Evolutionary conservation across 257 asterid species (phyloP).

Genomic region (Fraxinus excelsior): DNA sequence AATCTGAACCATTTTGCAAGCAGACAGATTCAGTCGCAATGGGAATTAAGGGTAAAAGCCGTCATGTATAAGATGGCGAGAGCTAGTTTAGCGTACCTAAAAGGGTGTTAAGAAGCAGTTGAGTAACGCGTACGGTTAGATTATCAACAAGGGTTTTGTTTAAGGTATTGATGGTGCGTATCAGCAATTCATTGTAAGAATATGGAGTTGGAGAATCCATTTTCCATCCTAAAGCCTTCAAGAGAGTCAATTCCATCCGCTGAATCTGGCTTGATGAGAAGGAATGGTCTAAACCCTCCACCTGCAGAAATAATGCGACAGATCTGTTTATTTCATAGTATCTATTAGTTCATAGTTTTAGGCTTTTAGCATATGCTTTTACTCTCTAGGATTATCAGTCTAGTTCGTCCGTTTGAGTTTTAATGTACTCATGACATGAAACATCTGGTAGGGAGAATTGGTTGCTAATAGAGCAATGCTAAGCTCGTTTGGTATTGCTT

Average conservation of each 20-base stretch:
- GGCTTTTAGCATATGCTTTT: too few species aligned
- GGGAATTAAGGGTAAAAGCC: not conserved
- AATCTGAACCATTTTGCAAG: constrained; percentile 38
- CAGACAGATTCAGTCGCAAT: not conserved
- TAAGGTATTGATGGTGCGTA: constrained; percentile 18
- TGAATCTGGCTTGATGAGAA: constrained; percentile 43
- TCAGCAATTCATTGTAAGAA: constrained; percentile 48
- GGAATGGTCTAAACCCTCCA: constrained; percentile 43
- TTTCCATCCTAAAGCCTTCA: constrained; percentile 60
- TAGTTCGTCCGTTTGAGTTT: not conserved
- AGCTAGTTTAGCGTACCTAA: constrained; percentile 43
- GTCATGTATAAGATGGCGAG: not conserved
- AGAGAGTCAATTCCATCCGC: constrained; percentile 60
- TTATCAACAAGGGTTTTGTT: constrained; percentile 33
- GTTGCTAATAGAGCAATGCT: too few species aligned
- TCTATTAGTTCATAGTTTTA: too few species aligned
- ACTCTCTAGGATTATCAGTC: too few species aligned
- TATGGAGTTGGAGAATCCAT: constrained; percentile 54
- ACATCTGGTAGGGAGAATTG: too few species aligned
- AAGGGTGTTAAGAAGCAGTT: constrained; percentile 45
- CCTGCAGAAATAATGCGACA: constrained; percentile 24
- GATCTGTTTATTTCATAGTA: too few species aligned
- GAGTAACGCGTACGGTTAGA: constrained; percentile 28
- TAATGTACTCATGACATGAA: not conserved
- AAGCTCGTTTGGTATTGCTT: too few species aligned